Evolutionary conservation across 2,329 filamentous ascomycete species (phyloP).

Genomic region (Ophiocordyceps camponoti-leonardi): DNA sequence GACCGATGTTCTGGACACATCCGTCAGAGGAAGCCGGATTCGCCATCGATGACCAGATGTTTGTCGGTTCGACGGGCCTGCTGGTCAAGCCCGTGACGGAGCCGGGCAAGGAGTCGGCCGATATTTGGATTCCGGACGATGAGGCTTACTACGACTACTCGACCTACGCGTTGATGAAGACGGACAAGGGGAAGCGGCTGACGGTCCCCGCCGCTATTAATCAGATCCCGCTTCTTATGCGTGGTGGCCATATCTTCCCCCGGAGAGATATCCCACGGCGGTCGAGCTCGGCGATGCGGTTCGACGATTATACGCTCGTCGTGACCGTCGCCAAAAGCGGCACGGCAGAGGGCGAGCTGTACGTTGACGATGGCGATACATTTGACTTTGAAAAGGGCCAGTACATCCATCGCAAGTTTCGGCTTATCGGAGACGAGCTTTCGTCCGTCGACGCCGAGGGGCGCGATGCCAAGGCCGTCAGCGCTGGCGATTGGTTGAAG

Average conservation of each 20-base stretch:
- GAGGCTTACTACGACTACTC: slow-evolving; percentile 95
- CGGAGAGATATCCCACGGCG: slow-evolving; percentile 77
- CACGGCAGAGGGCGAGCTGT: slow-evolving; percentile 60
- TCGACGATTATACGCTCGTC: slow-evolving; percentile 87
- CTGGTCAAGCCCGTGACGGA: slow-evolving; percentile 83
- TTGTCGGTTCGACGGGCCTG: slow-evolving; percentile 73
- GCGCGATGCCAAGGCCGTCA: slow-evolving; percentile 31
- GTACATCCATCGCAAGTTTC: slow-evolving; percentile 74
- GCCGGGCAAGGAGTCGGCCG: slow-evolving; percentile 53
- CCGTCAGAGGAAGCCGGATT: slow-evolving; percentile 79
- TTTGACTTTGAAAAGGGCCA: slow-evolving; percentile 77
- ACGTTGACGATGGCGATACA: slow-evolving; percentile 84
- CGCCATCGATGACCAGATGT: slow-evolving; percentile 80
- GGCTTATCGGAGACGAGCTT: slow-evolving; percentile 43
- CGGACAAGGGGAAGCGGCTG: slow-evolving; percentile 51
- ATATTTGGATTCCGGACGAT: slow-evolving; percentile 76
- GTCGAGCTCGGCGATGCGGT: slow-evolving; percentile 77
- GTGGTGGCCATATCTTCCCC: slow-evolving; percentile 79
- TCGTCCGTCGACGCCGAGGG: slow-evolving; percentile 49
- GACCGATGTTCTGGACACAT: slow-evolving; percentile 86
- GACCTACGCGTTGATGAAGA: slow-evolving; percentile 57
- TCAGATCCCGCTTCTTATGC: slow-evolving; percentile 79
- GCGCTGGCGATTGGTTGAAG: slow-evolving; percentile 57
- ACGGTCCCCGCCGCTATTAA: slow-evolving; percentile 65
- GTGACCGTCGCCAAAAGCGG: slow-evolving; percentile 44